Base-by-base conservation (phyloP, 2,329 filamentous ascomycete species). In the Fusarium buharicum region DNA sequence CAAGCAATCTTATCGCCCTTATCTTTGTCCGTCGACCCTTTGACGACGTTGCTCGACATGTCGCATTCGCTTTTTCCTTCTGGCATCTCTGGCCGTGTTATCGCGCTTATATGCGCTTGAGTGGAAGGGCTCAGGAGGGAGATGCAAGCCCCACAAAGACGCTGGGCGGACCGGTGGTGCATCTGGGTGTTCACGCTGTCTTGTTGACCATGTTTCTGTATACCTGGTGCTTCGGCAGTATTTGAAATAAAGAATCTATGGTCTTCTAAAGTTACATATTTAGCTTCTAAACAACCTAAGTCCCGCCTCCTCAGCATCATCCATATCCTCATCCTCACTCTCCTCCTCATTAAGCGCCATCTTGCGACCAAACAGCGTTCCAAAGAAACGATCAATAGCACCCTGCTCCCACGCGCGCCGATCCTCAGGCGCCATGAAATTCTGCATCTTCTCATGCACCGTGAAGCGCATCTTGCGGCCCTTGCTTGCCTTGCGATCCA, bases 381-480 rank as follows among this genome's bases (percentile, higher is more conserved):
- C 87, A 73, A 93, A 93, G 75, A 94, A 86, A 54, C 86, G 78
- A 69, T 95, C 91, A 56, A 92, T 86, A 51, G 93, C 92, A 57
- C 86, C 84, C 66, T 90, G 87, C 60, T 91, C 90, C 95, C 95
- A 99, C 14, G 76, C 77, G 4, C 90, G 84, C 49, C 91, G 82
- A 73, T 96, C 91, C 74, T 97, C 92, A 0, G 93, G 89, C 11
- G 93, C 93, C 93, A 97, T 97, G 73, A 98, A 98, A 76, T 97
- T 97, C 79, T 97, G 92, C 72, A 99, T 77, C 81, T 98, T 98
- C 80, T 98, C 94, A 73, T 98, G 93, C 40, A 97, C 92, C 14
- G 91, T 95, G 77, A 94, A 99, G 34, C 92, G 85, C 84, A 99
- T 86, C 80, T 97, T 97, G 45, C 95, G 83, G 6, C 95, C 95